Percentiles rank a stretch among this genome's conserved stretches.
Conservation (phyloP, 2,329 filamentous ascomycete genomes). For the Diaporthe sp. region DNA sequence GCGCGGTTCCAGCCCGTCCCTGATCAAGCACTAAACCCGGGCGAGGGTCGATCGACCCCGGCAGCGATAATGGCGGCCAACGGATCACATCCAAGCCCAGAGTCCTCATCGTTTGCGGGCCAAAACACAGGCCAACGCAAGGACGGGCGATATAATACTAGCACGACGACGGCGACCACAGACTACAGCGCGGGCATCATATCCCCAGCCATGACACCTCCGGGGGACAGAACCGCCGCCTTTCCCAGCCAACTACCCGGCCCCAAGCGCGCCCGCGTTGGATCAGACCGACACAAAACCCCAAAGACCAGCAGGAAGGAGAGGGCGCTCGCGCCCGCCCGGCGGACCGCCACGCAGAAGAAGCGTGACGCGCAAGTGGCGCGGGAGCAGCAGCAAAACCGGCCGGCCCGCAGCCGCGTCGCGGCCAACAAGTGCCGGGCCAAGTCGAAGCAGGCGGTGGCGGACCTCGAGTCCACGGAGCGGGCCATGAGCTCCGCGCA, state of each 20-base stretch:
- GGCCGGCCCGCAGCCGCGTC: constrained; percentile 41
- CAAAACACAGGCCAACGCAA: background rate
- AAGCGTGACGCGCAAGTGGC: background rate
- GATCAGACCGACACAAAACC: too few species aligned
- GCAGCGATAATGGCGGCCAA: too few species aligned
- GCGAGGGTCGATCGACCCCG: background rate
- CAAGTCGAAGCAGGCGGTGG: constrained; percentile 42
- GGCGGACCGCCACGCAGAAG: background rate
- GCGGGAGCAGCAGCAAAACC: too few species aligned
- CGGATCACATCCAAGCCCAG: too few species aligned
- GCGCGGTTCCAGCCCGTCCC: background rate
- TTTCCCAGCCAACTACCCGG: background rate
- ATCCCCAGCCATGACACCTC: background rate
- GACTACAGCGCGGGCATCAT: background rate
- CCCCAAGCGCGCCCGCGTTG: background rate
- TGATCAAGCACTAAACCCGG: background rate
- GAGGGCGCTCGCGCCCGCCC: background rate
- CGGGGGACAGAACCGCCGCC: too few species aligned
- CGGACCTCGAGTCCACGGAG: constrained; percentile 41
- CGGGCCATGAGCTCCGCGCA: constrained; percentile 34
- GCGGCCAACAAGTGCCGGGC: constrained; percentile 46
- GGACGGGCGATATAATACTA: too few species aligned
- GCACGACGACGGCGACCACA: background rate
- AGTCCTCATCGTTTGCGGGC: background rate
- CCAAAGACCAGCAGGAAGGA: background rate